Evolutionary conservation across 257 asterid genomes (phyloP), one percentile per base, ranked within the genome.

Genomic region (Salvia hispanica): DNA sequence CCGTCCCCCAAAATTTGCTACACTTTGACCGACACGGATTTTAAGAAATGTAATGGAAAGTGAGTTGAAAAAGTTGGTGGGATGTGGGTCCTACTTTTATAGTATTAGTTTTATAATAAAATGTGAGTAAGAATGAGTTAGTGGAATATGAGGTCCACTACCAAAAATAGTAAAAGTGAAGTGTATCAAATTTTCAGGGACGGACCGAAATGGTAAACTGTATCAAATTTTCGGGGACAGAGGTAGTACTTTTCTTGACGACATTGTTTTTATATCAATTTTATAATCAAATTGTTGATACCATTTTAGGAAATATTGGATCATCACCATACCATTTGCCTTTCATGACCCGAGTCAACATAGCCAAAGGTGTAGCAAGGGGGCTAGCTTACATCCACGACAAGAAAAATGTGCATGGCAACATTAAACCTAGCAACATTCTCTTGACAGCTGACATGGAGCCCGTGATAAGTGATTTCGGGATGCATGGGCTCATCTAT

Each of bases 391-490:
- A 82, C 88, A 79, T 93, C 78, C 99, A 93, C 57, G 95, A 83
- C 18, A 93, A 93, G 89, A 93, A 83, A 73, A 79, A 84, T 10
- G 99, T 93, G 45, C 99, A 93, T 74, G 97, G 99, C 61, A 90
- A 86, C 79, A 85, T 93, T 34, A 93, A 93, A 72, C 99, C 99
- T 11, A 86, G 90, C 82, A 93, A 93, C 82, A 80, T 93, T 69
- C 97, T 93, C 48, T 69, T 93, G 60, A 84, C 90, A 6, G 74
- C 42, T 9, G 97, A 93, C 9, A 86, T 88, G 95, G 99, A 90
- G 81, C 95, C 99, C 10, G 6, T 85, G 9, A 86, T 93, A 51
- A 76, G 87, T 51, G 99, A 93, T 78, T 77, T 82, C 13, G 97
- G 99, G 6, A 91, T 93, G n/a, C 81, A 90, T 1, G 68, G 82